These are phyloP conservation scores for Apiospora phragmitis DNA, from an alignment of 2,329 filamentous ascomycete genomes.

Conservation along the genomic window DNA sequence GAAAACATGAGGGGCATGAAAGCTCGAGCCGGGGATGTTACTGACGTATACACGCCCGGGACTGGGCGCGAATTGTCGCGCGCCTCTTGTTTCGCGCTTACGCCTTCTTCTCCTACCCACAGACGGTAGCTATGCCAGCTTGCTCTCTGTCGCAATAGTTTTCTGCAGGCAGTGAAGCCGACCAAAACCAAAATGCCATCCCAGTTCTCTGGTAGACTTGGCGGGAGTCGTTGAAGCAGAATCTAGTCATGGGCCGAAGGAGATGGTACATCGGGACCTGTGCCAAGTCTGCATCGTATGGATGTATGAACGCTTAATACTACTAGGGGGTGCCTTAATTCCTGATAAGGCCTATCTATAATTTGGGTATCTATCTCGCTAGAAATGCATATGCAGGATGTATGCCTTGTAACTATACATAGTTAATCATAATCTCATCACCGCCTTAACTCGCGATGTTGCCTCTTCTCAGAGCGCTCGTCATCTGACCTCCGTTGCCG, in stretches of 20 bases:
- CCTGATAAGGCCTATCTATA: not conserved
- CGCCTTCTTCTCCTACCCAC: not conserved
- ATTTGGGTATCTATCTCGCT: conserved; percentile 1
- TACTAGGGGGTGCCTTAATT: not conserved
- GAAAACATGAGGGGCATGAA: not conserved
- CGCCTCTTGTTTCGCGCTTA: not conserved
- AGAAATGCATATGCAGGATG: not conserved
- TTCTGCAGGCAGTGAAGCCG: not conserved
- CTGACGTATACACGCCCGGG: not conserved
- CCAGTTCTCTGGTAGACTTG: not conserved
- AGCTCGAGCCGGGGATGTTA: not conserved
- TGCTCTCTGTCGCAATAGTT: not conserved
- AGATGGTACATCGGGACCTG: not conserved
- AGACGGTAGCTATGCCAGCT: not conserved
- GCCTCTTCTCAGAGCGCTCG: not conserved
- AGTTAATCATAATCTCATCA: not conserved
- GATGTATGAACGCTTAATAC: not conserved
- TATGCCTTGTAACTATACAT: conserved; percentile 5
- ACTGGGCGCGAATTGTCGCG: not conserved
- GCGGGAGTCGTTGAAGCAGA: not conserved
- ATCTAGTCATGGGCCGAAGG: not conserved
- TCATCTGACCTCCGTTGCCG: not conserved
- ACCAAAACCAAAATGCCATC: not conserved
- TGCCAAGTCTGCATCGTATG: not conserved
- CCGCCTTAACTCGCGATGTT: conserved; percentile 8